Conservation (phyloP, 768 basidiomycete species). For the Amanita molliuscula region DNA sequence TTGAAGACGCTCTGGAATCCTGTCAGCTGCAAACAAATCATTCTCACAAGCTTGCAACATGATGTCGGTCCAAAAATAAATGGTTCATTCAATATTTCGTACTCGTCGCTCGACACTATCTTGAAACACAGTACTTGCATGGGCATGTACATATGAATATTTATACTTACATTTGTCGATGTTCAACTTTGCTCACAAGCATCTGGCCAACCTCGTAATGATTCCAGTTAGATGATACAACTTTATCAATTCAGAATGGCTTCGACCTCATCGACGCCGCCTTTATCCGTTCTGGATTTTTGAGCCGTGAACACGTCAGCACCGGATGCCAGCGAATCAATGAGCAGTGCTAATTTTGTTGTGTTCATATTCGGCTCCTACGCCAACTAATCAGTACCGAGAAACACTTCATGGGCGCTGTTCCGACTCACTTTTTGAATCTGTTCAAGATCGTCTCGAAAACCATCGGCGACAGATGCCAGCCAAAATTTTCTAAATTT, state of each 20-base stretch:
- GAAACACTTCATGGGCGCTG: neutral
- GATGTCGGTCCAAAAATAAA: too few species aligned
- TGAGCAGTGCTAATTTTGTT: slow-evolving; percentile 60
- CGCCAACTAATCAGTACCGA: neutral
- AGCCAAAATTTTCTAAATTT: slow-evolving; percentile 84
- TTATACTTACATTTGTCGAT: too few species aligned
- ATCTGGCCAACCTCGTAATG: too few species aligned
- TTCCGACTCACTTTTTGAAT: slow-evolving; percentile 58
- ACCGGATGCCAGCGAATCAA: slow-evolving; percentile 76
- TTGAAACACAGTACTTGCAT: too few species aligned
- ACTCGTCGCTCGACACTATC: too few species aligned
- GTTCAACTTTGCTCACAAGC: too few species aligned
- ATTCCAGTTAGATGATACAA: too few species aligned
- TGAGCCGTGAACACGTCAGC: slow-evolving; percentile 45
- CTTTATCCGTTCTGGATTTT: slow-evolving; percentile 11
- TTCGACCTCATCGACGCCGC: slow-evolving; percentile 57
- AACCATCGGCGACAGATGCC: slow-evolving; percentile 71
- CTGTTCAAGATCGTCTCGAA: slow-evolving; percentile 75
- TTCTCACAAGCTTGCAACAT: neutral
- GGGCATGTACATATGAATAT: too few species aligned
- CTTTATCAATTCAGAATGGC: slow-evolving; percentile 53
- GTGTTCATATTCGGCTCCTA: slow-evolving; percentile 58
- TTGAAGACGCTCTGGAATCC: neutral
- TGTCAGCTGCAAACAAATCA: neutral
- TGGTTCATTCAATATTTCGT: too few species aligned